phyloP scores from a whole-genome alignment of 805 yeast genomes.

The Candida cerambycidarum region DNA sequence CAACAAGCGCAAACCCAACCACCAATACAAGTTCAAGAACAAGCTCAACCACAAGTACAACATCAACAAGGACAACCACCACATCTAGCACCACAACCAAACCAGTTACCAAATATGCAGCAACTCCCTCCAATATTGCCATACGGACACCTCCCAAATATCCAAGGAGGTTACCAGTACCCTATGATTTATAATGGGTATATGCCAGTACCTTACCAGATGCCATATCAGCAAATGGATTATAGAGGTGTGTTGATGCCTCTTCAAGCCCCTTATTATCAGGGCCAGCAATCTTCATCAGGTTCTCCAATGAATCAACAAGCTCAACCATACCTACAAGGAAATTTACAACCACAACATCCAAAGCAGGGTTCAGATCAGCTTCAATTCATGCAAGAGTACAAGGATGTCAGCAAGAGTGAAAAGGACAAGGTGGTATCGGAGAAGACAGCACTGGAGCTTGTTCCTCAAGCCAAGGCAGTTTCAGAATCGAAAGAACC shows the following conservation, averaged over 20 bases:
- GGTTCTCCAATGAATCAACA: background rate
- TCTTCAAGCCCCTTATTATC: background rate
- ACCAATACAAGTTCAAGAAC: background rate
- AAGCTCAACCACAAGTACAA: background rate
- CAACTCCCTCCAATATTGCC: background rate
- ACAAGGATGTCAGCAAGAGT: no score
- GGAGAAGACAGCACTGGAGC: no score
- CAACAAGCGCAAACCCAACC: background rate
- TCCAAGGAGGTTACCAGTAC: slow-evolving; percentile 3
- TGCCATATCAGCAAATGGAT: slow-evolving; percentile 3
- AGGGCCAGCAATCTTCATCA: background rate
- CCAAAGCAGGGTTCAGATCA: no score
- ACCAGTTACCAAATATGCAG: background rate
- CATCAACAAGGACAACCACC: no score
- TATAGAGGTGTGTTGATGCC: slow-evolving; percentile 4
- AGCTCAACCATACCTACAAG: no score
- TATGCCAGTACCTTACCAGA: slow-evolving; percentile 5
- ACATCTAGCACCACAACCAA: background rate
- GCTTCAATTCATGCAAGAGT: no score
- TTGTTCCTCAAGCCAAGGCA: no score
- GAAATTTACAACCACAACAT: no score
- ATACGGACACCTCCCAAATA: background rate
- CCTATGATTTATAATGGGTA: slow-evolving; percentile 1
- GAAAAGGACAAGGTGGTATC: no score
- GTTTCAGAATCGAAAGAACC: no score